Conservation (phyloP, 106 monocot genomes). For the Gastrodia elata region DNA sequence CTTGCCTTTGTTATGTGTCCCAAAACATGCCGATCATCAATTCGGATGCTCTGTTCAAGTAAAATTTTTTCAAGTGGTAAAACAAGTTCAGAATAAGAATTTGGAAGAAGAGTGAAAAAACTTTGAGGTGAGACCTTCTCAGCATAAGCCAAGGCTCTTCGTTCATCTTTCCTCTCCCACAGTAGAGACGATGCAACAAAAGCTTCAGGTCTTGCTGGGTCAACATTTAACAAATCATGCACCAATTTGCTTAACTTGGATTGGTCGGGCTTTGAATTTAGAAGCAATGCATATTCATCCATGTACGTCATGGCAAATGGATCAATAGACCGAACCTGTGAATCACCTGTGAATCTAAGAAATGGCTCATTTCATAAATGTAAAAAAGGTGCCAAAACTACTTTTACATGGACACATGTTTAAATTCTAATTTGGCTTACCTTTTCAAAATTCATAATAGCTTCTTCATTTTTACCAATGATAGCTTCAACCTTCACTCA, state of each 20-base stretch:
- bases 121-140: slow-evolving; percentile 53
- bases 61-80: slow-evolving; percentile 7
- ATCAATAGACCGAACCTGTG: slow-evolving; percentile 86
- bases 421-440: slow-evolving; percentile 21
- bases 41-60: slow-evolving; percentile 66
- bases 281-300: slow-evolving; percentile 99
- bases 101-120: background rate
- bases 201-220: slow-evolving; percentile 68
- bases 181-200: slow-evolving; percentile 79
- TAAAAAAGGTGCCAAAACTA: slow-evolving; percentile 1
- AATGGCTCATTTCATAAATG: background rate
- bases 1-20: slow-evolving; percentile 93
- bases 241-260: slow-evolving; percentile 84
- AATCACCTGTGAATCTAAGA: slow-evolving; percentile 37
- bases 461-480: slow-evolving; percentile 84
- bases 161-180: slow-evolving; percentile 91
- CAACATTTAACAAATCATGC: slow-evolving; percentile 85
- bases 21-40: slow-evolving; percentile 78
- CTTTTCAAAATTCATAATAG: slow-evolving; percentile 97
- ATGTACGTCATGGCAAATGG: slow-evolving; percentile 83
- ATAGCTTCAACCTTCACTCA: slow-evolving; percentile 79
- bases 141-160: slow-evolving; percentile 85
- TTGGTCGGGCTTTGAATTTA: slow-evolving; percentile 68
- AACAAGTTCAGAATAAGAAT: slow-evolving; percentile 5
- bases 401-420: background rate